phyloP scores from a whole-genome alignment of 1,284 basidiomycete species.

The Xanthoconium separans region DNA sequence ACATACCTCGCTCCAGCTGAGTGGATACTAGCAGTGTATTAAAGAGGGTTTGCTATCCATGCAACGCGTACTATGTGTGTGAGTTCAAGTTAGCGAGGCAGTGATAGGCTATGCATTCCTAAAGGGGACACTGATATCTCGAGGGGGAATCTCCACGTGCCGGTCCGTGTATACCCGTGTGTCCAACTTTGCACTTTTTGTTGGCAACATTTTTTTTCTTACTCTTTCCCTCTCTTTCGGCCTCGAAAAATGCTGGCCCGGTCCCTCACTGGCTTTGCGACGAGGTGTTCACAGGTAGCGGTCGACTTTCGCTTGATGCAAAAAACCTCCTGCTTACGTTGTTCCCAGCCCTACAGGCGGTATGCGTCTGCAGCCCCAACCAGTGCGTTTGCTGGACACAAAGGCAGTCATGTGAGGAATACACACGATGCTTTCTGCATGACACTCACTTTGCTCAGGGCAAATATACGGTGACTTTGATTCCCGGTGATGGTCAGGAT shows the following conservation, averaged over 20 bases:
- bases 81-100: neutral
- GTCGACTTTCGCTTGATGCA: conserved; percentile 7
- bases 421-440: neutral
- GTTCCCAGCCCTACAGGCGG: conserved; percentile 50
- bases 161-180: conserved; percentile 23
- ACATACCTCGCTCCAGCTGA: conserved; percentile 4
- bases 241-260: conserved; percentile 52
- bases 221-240: neutral
- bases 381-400: conserved; percentile 85
- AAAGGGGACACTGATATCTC: conserved; percentile 6
- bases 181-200: conserved; percentile 3
- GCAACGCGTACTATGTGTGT: neutral
- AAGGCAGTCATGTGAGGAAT: conserved; percentile 74
- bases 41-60: conserved; percentile 1
- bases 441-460: conserved; percentile 53
- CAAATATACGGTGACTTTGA: conserved; percentile 92
- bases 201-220: conserved; percentile 4
- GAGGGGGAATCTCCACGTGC: conserved; percentile 19
- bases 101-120: conserved; percentile 4
- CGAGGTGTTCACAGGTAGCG: conserved; percentile 46
- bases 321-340: conserved; percentile 13
- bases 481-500: conserved; percentile 84
- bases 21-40: conserved; percentile 12
- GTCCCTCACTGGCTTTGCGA: conserved; percentile 54
- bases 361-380: conserved; percentile 79